Base-by-base conservation (phyloP, 805 yeast genomes). In the Priceomyces melissophilus region DNA sequence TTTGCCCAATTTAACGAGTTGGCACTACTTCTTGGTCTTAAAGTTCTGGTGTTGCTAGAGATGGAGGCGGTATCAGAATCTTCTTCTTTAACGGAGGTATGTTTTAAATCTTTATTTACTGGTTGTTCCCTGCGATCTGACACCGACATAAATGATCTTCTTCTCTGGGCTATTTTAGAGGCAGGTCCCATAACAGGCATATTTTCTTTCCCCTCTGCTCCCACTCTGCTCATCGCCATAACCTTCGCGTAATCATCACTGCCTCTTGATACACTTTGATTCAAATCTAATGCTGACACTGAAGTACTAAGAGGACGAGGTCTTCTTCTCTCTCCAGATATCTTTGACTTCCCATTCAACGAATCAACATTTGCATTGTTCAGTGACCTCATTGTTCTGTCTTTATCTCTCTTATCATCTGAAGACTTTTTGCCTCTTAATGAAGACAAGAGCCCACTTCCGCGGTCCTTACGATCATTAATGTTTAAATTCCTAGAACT, bases 11-110 rank as follows among this genome's bases (percentile, higher is more conserved):
- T 44, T 35, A 58, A 49, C 33, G 50, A 54, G 4, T 60, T 59
- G 3, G 55, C 55, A 35, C 60, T 55, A 3, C 55, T 47, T 27
- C 60, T 41, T 4, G 57, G 39, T 40, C 50, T 50, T 14, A 55
- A 42, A 7, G 46, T 27, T 30, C 39, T 47, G 26, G 12, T 26
- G 14, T 13, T 14, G 3, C 20, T 23, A 4, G 35, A n/a, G 27
- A 32, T 31, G 7, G 11, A 17, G 32, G 14, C 32, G 32, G 32
- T 29, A 12, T 13, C 15, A 12, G 32, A n/a, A 4, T 20, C 25
- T 20, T 20, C 25, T 20, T 20, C 25, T 8, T 20, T 20, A 20
- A 20, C 25, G 4, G 25, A 8, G 8, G 8, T 20, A 20, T 20
- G 8, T 20, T 20, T 20, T 20, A 20, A 20, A 20, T 20, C 25